A percentile compares a stretch with the other conserved stretches of the same genome.
These are phyloP conservation scores for thale cress (Arabidopsis thaliana) DNA, from an alignment of 345 rosid species.

Conservation along the genomic window DNA sequence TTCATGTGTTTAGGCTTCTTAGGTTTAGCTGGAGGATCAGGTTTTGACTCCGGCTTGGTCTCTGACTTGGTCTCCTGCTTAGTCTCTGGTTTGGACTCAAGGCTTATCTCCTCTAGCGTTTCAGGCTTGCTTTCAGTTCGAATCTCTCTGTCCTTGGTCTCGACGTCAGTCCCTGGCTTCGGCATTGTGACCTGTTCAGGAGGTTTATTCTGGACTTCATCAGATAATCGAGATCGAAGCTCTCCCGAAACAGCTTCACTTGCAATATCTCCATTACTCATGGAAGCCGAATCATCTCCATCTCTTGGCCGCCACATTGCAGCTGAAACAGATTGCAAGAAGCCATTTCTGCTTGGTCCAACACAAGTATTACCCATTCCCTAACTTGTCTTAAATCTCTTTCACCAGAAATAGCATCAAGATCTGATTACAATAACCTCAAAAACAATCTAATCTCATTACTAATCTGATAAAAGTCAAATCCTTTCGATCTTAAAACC, in stretches of 20 bases:
- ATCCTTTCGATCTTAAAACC: conserved; percentile 1
- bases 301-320: conserved; percentile 71
- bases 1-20: conserved; percentile 64
- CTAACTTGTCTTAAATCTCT: conserved; percentile 21
- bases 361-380: conserved; percentile 90
- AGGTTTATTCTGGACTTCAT: conserved; percentile 61
- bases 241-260: conserved; percentile 49
- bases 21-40: conserved; percentile 45
- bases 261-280: conserved; percentile 51
- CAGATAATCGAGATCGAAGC: conserved; percentile 48
- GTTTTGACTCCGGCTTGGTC: conserved; percentile 26
- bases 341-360: conserved; percentile 76
- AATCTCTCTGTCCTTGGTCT: conserved; percentile 20
- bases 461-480: conserved; percentile 28
- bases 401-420: conserved; percentile 46
- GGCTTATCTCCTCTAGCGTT: conserved; percentile 15
- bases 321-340: conserved; percentile 79
- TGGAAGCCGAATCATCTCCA: conserved; percentile 48
- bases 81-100: conserved; percentile 30
- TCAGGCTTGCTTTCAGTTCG: conserved; percentile 32
- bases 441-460: conserved; percentile 39
- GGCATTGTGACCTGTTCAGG: conserved; percentile 70
- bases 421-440: conserved; percentile 42
- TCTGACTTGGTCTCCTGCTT: conserved; percentile 39
- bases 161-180: conserved; percentile 41